phyloP scores from a whole-genome alignment of 2,329 filamentous ascomycete genomes.

The Raffaelea ambrosiae region DNA sequence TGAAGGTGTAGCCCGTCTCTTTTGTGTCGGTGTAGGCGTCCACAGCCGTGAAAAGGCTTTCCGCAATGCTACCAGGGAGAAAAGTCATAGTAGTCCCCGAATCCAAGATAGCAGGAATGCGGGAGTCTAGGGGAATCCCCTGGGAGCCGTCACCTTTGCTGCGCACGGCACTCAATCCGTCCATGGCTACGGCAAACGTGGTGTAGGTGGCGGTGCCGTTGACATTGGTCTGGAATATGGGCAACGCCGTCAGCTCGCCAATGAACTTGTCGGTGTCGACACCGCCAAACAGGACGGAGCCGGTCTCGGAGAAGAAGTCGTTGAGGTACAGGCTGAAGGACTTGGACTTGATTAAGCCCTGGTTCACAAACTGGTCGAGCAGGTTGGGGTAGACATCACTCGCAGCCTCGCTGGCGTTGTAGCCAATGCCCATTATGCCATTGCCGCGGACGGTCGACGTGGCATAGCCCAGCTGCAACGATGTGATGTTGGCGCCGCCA shows the following conservation, averaged over 20 bases:
- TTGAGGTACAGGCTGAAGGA: conserved; percentile 62
- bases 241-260: conserved; percentile 45
- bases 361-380: conserved; percentile 52
- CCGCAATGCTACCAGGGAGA: conserved; percentile 43
- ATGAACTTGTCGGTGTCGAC: conserved; percentile 60
- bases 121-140: conserved; percentile 7
- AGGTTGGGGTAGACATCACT: conserved; percentile 44
- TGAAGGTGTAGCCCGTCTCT: conserved; percentile 27
- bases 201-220: conserved; percentile 27
- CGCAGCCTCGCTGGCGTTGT: conserved; percentile 40
- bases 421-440: conserved; percentile 53
- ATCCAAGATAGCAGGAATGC: conserved; percentile 51
- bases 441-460: conserved; percentile 36
- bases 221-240: conserved; percentile 37
- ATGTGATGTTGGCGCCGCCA: conserved; percentile 36
- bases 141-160: conserved; percentile 13
- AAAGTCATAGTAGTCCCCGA: conserved; percentile 59
- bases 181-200: conserved; percentile 31
- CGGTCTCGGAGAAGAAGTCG: conserved; percentile 45
- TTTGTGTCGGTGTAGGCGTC: conserved; percentile 28
- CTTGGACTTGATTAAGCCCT: conserved; percentile 52
- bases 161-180: conserved; percentile 22
- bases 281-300: conserved; percentile 61
- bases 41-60: conserved; percentile 26
- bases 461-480: conserved; percentile 49